Conservation (phyloP, 1,139 yeast genomes). For the Yamadazyma membranifaciens region DNA sequence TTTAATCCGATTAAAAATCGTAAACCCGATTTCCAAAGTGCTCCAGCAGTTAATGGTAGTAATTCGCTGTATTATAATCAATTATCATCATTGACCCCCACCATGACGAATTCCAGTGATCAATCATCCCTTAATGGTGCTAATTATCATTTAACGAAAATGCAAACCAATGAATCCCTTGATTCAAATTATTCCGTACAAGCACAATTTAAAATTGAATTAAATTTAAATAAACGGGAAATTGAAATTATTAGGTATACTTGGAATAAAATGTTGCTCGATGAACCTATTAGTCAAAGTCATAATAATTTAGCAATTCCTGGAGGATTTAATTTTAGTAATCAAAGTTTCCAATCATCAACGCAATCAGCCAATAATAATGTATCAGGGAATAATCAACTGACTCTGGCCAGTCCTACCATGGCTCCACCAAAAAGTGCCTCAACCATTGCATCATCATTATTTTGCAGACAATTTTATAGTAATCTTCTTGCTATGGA, state of each 20-base stretch:
- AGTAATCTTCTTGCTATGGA: constrained; percentile 55
- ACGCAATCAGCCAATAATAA: not conserved
- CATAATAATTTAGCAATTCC: constrained; percentile 25
- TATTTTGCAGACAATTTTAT: constrained; percentile 63
- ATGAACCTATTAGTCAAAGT: constrained; percentile 26
- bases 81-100: constrained; percentile 10
- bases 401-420: not conserved
- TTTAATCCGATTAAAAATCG: constrained; percentile 18
- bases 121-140: constrained; percentile 2
- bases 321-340: constrained; percentile 21
- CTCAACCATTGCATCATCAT: constrained; percentile 35
- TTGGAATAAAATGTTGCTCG: constrained; percentile 45
- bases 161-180: constrained; percentile 50
- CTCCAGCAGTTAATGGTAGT: constrained; percentile 2
- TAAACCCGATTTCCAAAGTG: not conserved
- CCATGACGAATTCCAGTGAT: constrained; percentile 10
- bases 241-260: constrained; percentile 42
- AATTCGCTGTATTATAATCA: constrained; percentile 13
- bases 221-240: constrained; percentile 30
- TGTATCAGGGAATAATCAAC: not conserved
- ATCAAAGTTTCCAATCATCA: constrained; percentile 7
- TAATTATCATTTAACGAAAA: constrained; percentile 36
- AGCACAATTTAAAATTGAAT: constrained; percentile 21
- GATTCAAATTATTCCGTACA: constrained; percentile 22
- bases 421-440: constrained; percentile 6